phyloP scores from a whole-genome alignment of 2,329 filamentous ascomycete genomes.

The Didymella segeticola region DNA sequence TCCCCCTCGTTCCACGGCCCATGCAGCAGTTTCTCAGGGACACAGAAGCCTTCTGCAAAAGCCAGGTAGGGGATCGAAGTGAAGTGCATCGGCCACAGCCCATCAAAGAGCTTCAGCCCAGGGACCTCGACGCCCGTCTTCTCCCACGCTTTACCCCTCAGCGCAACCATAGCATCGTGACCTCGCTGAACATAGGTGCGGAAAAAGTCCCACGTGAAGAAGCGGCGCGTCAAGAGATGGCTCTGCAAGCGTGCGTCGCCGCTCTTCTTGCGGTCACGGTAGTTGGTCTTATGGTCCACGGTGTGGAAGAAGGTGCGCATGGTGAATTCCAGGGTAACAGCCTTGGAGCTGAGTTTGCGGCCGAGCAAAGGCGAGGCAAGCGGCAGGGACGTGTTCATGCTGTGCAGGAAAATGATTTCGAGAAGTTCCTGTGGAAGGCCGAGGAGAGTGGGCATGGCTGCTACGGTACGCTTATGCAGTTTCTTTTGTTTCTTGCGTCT shows the following conservation, averaged over 20 bases:
- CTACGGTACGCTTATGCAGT: conserved; percentile 18
- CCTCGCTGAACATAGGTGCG: conserved; percentile 40
- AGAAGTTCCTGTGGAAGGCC: conserved; percentile 45
- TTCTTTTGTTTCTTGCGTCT: conserved; percentile 24
- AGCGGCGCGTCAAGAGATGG: conserved; percentile 38
- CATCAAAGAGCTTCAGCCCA: conserved; percentile 32
- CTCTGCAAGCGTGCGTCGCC: conserved; percentile 36
- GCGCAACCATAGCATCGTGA: conserved; percentile 34
- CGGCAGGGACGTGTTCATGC: conserved; percentile 46
- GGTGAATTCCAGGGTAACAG: conserved; percentile 38
- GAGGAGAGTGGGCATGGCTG: conserved; percentile 43
- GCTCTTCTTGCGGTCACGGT: conserved; percentile 28
- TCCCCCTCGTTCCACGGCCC: conserved; percentile 44
- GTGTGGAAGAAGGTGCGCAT: conserved; percentile 45
- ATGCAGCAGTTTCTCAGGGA: conserved; percentile 48
- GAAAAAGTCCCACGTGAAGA: conserved; percentile 49
- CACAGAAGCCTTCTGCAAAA: conserved; percentile 39
- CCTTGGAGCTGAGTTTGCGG: conserved; percentile 39
- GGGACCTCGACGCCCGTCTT: conserved; percentile 35
- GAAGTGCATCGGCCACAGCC: conserved; percentile 41
- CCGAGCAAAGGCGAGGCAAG: conserved; percentile 39
- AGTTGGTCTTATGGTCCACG: conserved; percentile 38
- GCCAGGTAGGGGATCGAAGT: conserved; percentile 39
- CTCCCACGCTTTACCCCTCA: conserved; percentile 42
- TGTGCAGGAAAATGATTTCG: conserved; percentile 46